Evolutionary conservation across 768 basidiomycete genomes (phyloP).

Genomic region (Mycena capillaripes): DNA sequence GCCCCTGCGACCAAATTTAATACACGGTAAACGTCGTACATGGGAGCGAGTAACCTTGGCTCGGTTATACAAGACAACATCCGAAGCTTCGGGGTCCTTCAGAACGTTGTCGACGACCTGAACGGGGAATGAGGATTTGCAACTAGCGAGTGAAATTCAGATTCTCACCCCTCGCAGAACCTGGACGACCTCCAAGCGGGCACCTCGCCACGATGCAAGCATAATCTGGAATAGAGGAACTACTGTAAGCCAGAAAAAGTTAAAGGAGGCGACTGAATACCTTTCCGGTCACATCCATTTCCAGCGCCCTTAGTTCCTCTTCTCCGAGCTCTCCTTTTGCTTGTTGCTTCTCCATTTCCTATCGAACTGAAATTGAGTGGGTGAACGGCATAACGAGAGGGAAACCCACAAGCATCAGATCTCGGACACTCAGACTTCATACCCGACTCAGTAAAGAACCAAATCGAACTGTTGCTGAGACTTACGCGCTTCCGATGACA

Average conservation of each 20-base stretch:
- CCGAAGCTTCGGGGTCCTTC: constrained; percentile 81
- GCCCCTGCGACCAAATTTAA: constrained; percentile 63
- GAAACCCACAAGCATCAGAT: constrained; percentile 72
- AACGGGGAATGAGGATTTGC: constrained; percentile 24
- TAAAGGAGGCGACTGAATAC: constrained; percentile 48
- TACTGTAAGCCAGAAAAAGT: neutral
- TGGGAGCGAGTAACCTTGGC: constrained; percentile 84
- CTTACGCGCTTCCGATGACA: constrained; percentile 95
- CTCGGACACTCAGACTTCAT: constrained; percentile 77
- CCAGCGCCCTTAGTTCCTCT: constrained; percentile 87
- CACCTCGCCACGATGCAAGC: constrained; percentile 98
- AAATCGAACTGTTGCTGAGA: constrained; percentile 8
- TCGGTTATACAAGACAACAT: constrained; percentile 79
- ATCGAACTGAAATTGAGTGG: constrained; percentile 12
- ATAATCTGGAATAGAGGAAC: constrained; percentile 70
- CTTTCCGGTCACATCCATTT: constrained; percentile 95
- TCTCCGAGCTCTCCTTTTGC: constrained; percentile 90
- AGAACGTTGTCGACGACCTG: constrained; percentile 89
- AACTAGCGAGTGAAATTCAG: neutral
- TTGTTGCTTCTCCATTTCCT: constrained; percentile 94
- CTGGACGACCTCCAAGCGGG: constrained; percentile 93
- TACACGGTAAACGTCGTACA: neutral
- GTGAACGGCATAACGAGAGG: neutral
- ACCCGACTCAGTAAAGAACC: constrained; percentile 20
- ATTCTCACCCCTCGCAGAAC: constrained; percentile 77